Percentiles rank a stretch among this genome's conserved stretches.
phyloP scores from a whole-genome alignment of 805 yeast genomes.

The Zygoascus biomembranicola region DNA sequence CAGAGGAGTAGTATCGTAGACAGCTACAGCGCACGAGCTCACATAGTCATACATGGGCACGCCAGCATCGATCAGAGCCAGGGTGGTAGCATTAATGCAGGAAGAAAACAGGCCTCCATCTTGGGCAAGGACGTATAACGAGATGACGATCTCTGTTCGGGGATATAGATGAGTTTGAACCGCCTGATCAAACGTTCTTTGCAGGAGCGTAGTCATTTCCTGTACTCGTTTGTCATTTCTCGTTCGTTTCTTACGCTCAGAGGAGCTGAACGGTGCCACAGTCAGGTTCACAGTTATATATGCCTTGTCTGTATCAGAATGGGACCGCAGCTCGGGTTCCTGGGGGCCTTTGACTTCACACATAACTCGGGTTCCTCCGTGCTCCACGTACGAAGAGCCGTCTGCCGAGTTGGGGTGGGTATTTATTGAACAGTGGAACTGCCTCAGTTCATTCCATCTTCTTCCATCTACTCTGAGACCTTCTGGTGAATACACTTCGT shows the following conservation, averaged over 20 bases:
- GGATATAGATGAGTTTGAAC: conserved; percentile 70
- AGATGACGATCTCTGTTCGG: conserved; percentile 69
- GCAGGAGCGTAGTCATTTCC: conserved; percentile 28
- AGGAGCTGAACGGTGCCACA: conserved; percentile 73
- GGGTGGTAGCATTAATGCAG: conserved; percentile 75
- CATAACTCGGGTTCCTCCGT: conserved; percentile 83
- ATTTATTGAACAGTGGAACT: conserved; percentile 70
- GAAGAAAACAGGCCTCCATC: conserved; percentile 85
- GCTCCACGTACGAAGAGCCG: conserved; percentile 88
- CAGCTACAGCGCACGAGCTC: conserved; percentile 70
- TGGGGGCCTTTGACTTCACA: conserved; percentile 85
- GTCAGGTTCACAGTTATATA: conserved; percentile 55
- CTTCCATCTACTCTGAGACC: conserved; percentile 80
- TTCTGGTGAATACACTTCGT: conserved; percentile 87
- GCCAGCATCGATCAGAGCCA: conserved; percentile 92
- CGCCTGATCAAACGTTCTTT: conserved; percentile 39
- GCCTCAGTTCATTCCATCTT: conserved; percentile 86
- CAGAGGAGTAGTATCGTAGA: conserved; percentile 68
- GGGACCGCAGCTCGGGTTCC: conserved; percentile 58
- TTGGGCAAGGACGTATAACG: conserved; percentile 70
- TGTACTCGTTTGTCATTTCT: conserved; percentile 45
- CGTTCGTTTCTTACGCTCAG: conserved; percentile 61
- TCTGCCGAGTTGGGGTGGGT: conserved; percentile 79
- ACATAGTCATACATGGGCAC: conserved; percentile 89
- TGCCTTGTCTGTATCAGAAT: conserved; percentile 41